Conservation (phyloP, 1,284 basidiomycete species). For the Cystobasidium sp. region DNA sequence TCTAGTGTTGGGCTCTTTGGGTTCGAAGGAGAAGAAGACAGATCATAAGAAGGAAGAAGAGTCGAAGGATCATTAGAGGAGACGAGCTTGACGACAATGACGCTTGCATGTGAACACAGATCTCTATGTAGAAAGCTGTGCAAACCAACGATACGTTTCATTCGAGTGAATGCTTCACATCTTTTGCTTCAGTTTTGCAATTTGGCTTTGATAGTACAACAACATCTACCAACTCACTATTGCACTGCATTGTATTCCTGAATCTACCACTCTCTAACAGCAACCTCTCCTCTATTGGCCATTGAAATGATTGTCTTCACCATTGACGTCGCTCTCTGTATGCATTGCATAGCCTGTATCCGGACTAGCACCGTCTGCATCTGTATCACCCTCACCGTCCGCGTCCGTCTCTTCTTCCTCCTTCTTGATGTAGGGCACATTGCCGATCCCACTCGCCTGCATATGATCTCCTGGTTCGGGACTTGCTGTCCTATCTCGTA, state of each 20-base stretch:
- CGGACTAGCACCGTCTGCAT: background rate
- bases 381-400: too few relatives aligned
- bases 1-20: constrained; percentile 52
- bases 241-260: too few relatives aligned
- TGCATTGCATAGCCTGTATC: background rate
- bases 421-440: constrained; percentile 3
- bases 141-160: too few relatives aligned
- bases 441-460: background rate
- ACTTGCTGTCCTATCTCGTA: constrained; percentile 8
- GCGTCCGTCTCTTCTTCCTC: constrained; percentile 65
- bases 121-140: background rate
- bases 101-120: background rate
- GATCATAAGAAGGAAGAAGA: constrained; percentile 1
- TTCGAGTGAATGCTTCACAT: too few relatives aligned
- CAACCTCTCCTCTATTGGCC: too few relatives aligned
- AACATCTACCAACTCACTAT: too few relatives aligned
- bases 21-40: constrained; percentile 40
- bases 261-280: too few relatives aligned
- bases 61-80: background rate
- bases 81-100: background rate
- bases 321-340: background rate
- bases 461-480: background rate
- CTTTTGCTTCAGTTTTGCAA: too few relatives aligned
- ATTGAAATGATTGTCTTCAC: background rate
- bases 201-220: too few relatives aligned